A percentile compares a stretch with the other conserved stretches of the same genome.
These are phyloP conservation scores for Microbotryum silenes-acaulis DNA, from an alignment of 1,284 basidiomycete species.

Conservation along the genomic window DNA sequence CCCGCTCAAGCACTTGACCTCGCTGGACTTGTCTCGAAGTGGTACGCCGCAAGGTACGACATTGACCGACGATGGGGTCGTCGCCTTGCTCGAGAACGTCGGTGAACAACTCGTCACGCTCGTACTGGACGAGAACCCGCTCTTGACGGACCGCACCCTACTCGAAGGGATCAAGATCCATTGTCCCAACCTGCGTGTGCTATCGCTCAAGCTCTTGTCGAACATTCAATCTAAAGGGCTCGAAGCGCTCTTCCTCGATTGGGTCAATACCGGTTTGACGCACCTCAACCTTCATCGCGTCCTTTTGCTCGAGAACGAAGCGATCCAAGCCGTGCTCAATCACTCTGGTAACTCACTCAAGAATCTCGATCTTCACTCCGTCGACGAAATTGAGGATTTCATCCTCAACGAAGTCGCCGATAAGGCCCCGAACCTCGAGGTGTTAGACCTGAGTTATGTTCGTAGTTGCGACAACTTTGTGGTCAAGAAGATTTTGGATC, in stretches of 20 bases:
- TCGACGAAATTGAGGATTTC: constrained; percentile 56
- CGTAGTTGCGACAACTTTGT: constrained; percentile 74
- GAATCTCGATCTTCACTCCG: constrained; percentile 63
- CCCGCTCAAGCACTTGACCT: constrained; percentile 48
- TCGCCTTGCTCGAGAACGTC: constrained; percentile 50
- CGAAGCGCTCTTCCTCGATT: constrained; percentile 53
- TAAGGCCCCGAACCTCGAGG: constrained; percentile 49
- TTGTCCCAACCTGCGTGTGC: constrained; percentile 49
- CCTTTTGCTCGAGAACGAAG: constrained; percentile 49
- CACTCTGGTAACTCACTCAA: constrained; percentile 63
- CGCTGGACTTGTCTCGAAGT: constrained; percentile 58
- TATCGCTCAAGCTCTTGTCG: constrained; percentile 55
- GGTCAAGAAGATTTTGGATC: constrained; percentile 60
- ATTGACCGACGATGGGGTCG: constrained; percentile 54
- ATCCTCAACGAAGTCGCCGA: constrained; percentile 52
- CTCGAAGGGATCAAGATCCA: constrained; percentile 55
- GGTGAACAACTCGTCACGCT: constrained; percentile 52
- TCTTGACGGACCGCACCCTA: constrained; percentile 54
- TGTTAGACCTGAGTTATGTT: constrained; percentile 81
- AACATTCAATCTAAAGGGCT: constrained; percentile 64
- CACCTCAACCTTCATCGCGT: constrained; percentile 37
- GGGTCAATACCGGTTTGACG: constrained; percentile 39
- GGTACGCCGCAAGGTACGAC: constrained; percentile 37
- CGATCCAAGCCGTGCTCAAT: constrained; percentile 57
- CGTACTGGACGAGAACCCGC: constrained; percentile 48